Percentiles rank a stretch among this genome's conserved stretches.
Evolutionary conservation across 371 early-diverging fungal species (phyloP).

Genomic region (Capillidium rhysosporum): DNA sequence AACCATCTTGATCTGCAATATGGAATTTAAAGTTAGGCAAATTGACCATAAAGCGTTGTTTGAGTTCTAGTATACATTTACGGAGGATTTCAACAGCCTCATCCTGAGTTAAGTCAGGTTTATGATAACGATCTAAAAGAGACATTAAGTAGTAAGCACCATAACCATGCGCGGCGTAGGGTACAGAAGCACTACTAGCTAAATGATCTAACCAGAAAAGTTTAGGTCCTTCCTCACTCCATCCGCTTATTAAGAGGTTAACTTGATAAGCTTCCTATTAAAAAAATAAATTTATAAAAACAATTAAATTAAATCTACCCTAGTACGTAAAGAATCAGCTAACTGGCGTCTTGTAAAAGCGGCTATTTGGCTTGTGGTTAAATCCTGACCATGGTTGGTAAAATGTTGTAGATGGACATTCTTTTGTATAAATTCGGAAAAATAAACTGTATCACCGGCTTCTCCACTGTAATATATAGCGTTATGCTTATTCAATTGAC

Average conservation of each 20-base stretch:
- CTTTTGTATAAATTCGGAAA: slow-evolving; percentile 88
- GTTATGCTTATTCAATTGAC: slow-evolving; percentile 57
- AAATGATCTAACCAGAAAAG: slow-evolving; percentile 91
- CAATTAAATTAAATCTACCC: slow-evolving; percentile 27
- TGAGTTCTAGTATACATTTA: slow-evolving; percentile 73
- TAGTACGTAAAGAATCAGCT: slow-evolving; percentile 66
- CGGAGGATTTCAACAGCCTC: slow-evolving; percentile 59
- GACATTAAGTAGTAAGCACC: slow-evolving; percentile 79
- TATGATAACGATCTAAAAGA: slow-evolving; percentile 84
- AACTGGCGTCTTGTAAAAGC: slow-evolving; percentile 70
- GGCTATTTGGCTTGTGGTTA: slow-evolving; percentile 64
- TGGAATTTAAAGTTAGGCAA: slow-evolving; percentile 65
- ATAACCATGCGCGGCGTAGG: slow-evolving; percentile 87
- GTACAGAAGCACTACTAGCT: slow-evolving; percentile 53
- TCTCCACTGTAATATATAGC: slow-evolving; percentile 76
- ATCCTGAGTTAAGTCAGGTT: slow-evolving; percentile 57
- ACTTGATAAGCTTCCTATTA: slow-evolving; percentile 69
- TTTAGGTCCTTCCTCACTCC: slow-evolving; percentile 39
- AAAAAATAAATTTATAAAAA: slow-evolving; percentile 4
- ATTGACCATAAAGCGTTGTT: slow-evolving; percentile 71
- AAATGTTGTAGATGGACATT: slow-evolving; percentile 83
- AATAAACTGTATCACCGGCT: slow-evolving; percentile 85
- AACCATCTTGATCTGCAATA: slow-evolving; percentile 69
- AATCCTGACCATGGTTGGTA: slow-evolving; percentile 49
- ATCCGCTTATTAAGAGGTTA: slow-evolving; percentile 78